Percentiles rank a stretch among this genome's conserved stretches.
These are phyloP conservation scores for Plasmodium knowlesi DNA, from an alignment of 169 alveolate species.

Conservation along the genomic window DNA sequence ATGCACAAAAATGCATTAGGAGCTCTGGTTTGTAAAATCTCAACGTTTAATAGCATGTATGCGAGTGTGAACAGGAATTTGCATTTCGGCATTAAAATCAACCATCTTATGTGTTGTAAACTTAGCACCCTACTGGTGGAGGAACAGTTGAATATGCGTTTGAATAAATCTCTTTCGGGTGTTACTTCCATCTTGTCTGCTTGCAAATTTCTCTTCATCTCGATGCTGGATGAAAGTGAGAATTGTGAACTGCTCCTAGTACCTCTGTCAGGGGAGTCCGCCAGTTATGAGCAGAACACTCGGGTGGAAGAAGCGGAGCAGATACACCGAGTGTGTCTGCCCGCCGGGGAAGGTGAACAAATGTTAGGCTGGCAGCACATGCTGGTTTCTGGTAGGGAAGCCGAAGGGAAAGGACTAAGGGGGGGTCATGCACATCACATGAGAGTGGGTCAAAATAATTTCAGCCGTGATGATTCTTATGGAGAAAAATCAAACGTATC, in stretches of 20 bases:
- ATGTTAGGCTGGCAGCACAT: neutral
- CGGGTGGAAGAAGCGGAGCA: neutral
- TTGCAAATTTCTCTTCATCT: slow-evolving; percentile 59
- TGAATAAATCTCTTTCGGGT: neutral
- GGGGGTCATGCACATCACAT: neutral
- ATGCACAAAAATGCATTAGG: slow-evolving; percentile 16
- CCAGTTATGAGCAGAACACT: neutral
- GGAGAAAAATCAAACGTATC: neutral
- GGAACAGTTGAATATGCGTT: slow-evolving; percentile 13
- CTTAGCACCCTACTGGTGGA: slow-evolving; percentile 12
- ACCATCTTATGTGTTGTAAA: slow-evolving; percentile 10
- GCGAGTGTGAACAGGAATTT: neutral
- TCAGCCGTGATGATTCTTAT: neutral
- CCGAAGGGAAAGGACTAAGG: neutral
- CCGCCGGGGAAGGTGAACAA: neutral
- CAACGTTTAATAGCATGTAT: slow-evolving; percentile 34
- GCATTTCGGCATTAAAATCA: slow-evolving; percentile 41
- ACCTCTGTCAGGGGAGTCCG: neutral
- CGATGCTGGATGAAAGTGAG: slow-evolving; percentile 38
- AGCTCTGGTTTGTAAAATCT: slow-evolving; percentile 57
- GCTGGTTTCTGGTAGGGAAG: neutral
- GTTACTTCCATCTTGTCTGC: slow-evolving; percentile 15
- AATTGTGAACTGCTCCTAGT: neutral
- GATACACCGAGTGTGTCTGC: neutral
- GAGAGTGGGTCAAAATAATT: neutral